phyloP scores from a whole-genome alignment of 106 monocot species.

The Dactylorhiza incarnata region DNA sequence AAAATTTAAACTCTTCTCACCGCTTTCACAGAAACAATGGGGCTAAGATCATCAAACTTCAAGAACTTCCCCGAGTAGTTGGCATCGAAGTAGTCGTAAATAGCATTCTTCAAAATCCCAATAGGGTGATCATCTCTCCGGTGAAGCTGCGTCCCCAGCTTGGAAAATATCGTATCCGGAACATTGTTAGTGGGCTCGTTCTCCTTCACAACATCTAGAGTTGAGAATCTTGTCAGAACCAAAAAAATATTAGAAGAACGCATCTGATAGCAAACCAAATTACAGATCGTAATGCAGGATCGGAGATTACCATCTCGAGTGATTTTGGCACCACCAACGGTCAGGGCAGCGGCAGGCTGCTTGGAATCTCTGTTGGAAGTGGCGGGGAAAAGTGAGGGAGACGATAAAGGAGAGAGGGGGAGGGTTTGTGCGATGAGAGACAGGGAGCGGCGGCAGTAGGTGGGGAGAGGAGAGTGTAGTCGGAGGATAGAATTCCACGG shows the following conservation, averaged over 20 bases:
- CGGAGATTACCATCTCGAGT: slow-evolving; percentile 45
- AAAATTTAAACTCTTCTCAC: slow-evolving; percentile 15
- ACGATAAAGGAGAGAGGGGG: slow-evolving; percentile 7
- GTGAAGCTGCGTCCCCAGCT: slow-evolving; percentile 90
- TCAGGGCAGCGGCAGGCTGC: slow-evolving; percentile 31
- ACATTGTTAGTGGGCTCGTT: slow-evolving; percentile 85
- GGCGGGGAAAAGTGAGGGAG: slow-evolving; percentile 8
- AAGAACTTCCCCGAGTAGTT: slow-evolving; percentile 42
- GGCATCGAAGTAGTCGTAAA: slow-evolving; percentile 78
- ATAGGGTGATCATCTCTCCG: slow-evolving; percentile 78
- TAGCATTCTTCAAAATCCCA: slow-evolving; percentile 85
- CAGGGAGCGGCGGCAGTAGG: not conserved
- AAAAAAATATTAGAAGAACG: slow-evolving; percentile 2
- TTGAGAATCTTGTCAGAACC: not conserved
- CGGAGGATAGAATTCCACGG: not conserved
- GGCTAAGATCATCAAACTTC: slow-evolving; percentile 88
- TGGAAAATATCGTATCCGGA: slow-evolving; percentile 76
- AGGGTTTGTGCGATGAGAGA: slow-evolving; percentile 9
- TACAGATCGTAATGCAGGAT: not conserved
- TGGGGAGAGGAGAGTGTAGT: slow-evolving; percentile 7
- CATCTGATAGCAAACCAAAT: not conserved
- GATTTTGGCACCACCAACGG: slow-evolving; percentile 76
- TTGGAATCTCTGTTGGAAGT: slow-evolving; percentile 21
- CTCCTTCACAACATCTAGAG: slow-evolving; percentile 86
- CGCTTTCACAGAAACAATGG: slow-evolving; percentile 76